Base-by-base conservation (phyloP, 2,329 filamentous ascomycete genomes). In the Ophioceras dolichostomum region DNA sequence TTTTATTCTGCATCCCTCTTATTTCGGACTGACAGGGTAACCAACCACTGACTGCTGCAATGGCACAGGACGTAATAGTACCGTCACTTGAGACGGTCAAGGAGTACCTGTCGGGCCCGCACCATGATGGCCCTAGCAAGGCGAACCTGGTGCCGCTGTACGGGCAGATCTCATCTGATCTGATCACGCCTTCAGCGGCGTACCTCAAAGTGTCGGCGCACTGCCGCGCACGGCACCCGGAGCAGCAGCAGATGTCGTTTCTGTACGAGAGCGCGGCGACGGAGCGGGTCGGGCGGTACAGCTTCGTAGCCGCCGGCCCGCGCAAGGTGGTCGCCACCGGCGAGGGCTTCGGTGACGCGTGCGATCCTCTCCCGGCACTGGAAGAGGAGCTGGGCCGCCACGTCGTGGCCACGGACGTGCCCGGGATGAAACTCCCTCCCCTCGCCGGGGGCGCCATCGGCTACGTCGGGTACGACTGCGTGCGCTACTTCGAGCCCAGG, bases 381-480 rank as follows among this genome's bases (percentile, higher is more conserved):
- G 80, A 94, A 62, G 67, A 73, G 45, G 87, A 95, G 61, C 72
- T 98, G 32, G 71, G 76, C 14, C 69, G 83, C 52, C 82, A 79
- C 57, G 74, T 84, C 19, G 84, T 95, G 20, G 32, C 32, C 44
- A 83, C 87, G 24, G 74, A 83, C 29, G 76, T 98, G 4, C 88
- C 91, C 0, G 84, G 79, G 1, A 64, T 96, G 51, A 74, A 73
- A 49, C 70, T 98, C 27, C 91, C 91, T 36, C 83, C 85, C 19
- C 66, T 98, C 62, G 85, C 84, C 0, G 91, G 88, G 29, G 91
- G 91, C 35, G 91, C 88, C 10, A 86, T 98, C 50, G 91, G 91
- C 41, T 98, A 96, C 57, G 86, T 96, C 5, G 88, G 88, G 37
- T 98, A 98, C 55, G 91, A 98, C 57, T 98, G 91, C 58, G 85